Conservation (phyloP, 345 rosid genomes). For the Moricandia arvensis region DNA sequence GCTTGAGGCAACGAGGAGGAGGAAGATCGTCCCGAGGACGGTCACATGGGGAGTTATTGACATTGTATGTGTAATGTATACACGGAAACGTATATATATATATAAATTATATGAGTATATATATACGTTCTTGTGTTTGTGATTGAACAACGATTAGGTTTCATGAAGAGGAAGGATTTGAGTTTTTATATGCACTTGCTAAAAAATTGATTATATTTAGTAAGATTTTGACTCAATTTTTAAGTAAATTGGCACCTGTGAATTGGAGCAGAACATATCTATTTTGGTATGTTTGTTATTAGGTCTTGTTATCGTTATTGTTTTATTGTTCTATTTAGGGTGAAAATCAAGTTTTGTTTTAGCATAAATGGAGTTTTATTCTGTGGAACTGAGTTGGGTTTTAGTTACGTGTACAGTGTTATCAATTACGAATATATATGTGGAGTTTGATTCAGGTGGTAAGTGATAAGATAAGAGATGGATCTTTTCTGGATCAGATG, state of each 20-base stretch:
- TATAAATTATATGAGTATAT: not conserved
- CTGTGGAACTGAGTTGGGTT: slow-evolving; percentile 1
- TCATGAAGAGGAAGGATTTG: slow-evolving; percentile 22
- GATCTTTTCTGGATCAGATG: not conserved
- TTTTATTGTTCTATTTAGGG: slow-evolving; percentile 19
- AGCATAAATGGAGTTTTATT: not conserved
- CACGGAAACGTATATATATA: slow-evolving; percentile 35
- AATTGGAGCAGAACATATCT: slow-evolving; percentile 15
- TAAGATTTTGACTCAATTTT: not conserved
- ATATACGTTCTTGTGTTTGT: slow-evolving; percentile 32
- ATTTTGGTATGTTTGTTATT: slow-evolving; percentile 35
- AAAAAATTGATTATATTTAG: slow-evolving; percentile 13
- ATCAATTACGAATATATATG: not conserved
- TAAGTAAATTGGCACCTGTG: slow-evolving; percentile 20
- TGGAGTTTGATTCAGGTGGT: not conserved
- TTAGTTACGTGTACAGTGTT: not conserved
- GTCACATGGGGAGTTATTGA: not conserved
- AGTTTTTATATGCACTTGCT: slow-evolving; percentile 29
- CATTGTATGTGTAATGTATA: slow-evolving; percentile 12
- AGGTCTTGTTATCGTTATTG: slow-evolving; percentile 1
- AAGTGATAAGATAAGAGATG: slow-evolving; percentile 12
- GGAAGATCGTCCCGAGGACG: slow-evolving; percentile 12
- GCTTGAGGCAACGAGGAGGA: slow-evolving; percentile 15
- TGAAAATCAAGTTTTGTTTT: not conserved
- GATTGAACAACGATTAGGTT: slow-evolving; percentile 25